phyloP scores from a whole-genome alignment of 495 filamentous ascomycete genomes.

The Lophiostoma macrostomum region DNA sequence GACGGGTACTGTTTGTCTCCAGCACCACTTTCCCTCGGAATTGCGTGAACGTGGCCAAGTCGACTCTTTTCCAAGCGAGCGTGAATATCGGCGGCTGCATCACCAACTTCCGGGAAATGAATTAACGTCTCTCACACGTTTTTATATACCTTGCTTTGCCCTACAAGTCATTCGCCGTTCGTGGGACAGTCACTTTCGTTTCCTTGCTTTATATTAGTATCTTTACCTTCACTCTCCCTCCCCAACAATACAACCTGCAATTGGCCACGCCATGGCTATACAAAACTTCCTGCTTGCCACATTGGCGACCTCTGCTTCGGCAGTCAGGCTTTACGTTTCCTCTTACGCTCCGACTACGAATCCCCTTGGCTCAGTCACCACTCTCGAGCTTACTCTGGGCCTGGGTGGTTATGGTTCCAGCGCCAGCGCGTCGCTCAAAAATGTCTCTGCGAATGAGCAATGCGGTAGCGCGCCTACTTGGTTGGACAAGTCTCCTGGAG shows the following conservation, averaged over 20 bases:
- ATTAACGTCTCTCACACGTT: too few species aligned
- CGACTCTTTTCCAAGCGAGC: neutral
- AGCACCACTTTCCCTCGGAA: neutral
- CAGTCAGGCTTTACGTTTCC: conserved; percentile 36
- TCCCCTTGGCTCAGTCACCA: conserved; percentile 2
- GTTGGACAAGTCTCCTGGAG: conserved; percentile 32
- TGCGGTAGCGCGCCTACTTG: conserved; percentile 36
- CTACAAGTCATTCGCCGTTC: neutral
- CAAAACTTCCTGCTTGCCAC: conserved; percentile 10
- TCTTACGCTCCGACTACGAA: conserved; percentile 25
- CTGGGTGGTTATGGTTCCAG: neutral
- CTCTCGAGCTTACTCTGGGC: conserved; percentile 15
- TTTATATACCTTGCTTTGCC: too few species aligned
- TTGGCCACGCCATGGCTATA: conserved; percentile 11
- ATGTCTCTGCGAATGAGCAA: conserved; percentile 4
- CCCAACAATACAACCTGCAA: neutral
- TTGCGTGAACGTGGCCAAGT: neutral
- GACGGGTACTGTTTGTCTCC: too few species aligned
- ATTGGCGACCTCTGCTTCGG: conserved; percentile 15
- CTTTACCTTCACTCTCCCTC: neutral
- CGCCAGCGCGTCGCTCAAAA: conserved; percentile 2
- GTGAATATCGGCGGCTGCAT: too few species aligned
- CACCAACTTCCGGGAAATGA: too few species aligned
- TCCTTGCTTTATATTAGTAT: neutral
- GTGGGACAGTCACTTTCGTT: neutral